Evolutionary conservation across 345 rosid genomes (phyloP), one percentile per base, ranked within the genome.

Genomic region (Rhodamnia rubescens): DNA sequence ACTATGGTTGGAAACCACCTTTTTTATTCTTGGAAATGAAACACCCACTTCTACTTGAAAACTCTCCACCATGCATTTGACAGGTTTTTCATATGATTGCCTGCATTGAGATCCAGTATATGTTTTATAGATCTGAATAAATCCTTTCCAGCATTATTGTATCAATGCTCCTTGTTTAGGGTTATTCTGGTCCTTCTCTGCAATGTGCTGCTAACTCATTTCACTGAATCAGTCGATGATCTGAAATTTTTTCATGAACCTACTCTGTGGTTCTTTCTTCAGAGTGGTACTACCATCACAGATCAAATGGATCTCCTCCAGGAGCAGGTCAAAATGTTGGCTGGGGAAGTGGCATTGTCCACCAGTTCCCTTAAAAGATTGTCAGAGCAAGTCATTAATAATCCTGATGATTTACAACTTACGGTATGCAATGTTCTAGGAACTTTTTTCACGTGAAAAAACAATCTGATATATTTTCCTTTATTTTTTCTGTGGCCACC

Each of bases 291-390:
- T 58, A 91, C 94, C 64, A 88, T 93, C 84, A 87, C 93, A 26
- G 94, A 93, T 90, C 95, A 94, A 89, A 93, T 91, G 94, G 97
- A 94, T 86, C 95, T 94, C 85, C 95, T 94, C 53, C 90, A 87
- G 40, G 97, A 94, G 92, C 97, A 94, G 87, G 89, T 92, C 88
- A 94, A 94, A 88, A 88, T 93, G 94, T 89, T 94, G 86, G 95
- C 95, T 16, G 97, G 92, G 74, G 97, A 94, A 87, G 91, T 94
- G 85, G 97, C 97, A 61, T 90, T 93, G 84, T 91, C 90, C 56
- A 90, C 90, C 55, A 93, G 97, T 86, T 89, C 95, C 82, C 87
- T 94, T 87, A 94, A 94, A 89, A 90, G 97, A 87, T 88, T 94
- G 82, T 91, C 89, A 12, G 95, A 93, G 86, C 90, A 91, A 89